Percentiles rank a stretch among this genome's conserved stretches.
Conservation (phyloP, 176 grass and related monocot genomes). For the Miscanthus lutarioriparius region DNA sequence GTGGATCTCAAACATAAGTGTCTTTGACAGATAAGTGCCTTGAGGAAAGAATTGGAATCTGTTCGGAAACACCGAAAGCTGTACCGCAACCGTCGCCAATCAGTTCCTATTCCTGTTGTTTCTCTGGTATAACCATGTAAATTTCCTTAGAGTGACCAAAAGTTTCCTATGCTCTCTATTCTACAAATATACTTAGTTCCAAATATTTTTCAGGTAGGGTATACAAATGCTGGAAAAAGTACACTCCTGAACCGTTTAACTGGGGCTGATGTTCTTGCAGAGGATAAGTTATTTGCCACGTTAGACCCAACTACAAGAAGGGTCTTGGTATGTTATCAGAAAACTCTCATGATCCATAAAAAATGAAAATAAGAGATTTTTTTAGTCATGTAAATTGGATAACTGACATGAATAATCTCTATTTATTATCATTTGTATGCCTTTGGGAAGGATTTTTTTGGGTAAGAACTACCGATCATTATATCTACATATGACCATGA, state of each 20-base stretch:
- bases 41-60: slow-evolving; percentile 95
- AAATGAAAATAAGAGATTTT: not conserved
- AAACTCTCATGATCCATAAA: slow-evolving; percentile 4
- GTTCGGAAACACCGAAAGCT: slow-evolving; percentile 90
- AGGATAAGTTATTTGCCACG: slow-evolving; percentile 94
- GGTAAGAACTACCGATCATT: not conserved
- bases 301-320: slow-evolving; percentile 93
- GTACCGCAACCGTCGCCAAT: slow-evolving; percentile 83
- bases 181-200: slow-evolving; percentile 24
- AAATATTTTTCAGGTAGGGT: slow-evolving; percentile 74
- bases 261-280: slow-evolving; percentile 89
- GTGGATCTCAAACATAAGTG: slow-evolving; percentile 8
- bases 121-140: slow-evolving; percentile 71
- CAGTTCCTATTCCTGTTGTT: slow-evolving; percentile 93
- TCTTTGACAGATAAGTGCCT: slow-evolving; percentile 67
- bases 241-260: slow-evolving; percentile 86
- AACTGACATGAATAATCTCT: not conserved
- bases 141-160: not conserved
- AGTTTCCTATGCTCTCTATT: slow-evolving; percentile 16
- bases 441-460: not conserved
- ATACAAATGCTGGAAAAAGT: slow-evolving; percentile 98
- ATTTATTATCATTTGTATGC: not conserved
- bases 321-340: slow-evolving; percentile 63
- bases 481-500: not conserved
- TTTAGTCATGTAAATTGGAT: slow-evolving; percentile 6